Conservation (phyloP, 2,329 filamentous ascomycete species). For the Colletotrichum sp. region DNA sequence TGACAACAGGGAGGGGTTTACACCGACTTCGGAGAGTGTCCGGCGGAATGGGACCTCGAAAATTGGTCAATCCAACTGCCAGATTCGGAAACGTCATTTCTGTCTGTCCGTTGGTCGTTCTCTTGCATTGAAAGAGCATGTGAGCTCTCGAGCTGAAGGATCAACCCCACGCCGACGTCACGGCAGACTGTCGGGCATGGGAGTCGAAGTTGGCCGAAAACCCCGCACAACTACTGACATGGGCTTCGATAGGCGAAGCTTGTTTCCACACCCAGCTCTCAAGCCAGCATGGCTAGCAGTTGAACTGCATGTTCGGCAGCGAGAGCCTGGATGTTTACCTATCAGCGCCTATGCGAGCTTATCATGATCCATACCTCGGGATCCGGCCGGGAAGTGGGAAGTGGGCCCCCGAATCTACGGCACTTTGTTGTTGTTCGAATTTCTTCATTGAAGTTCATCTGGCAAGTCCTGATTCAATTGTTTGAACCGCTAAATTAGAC, state of each 20-base stretch:
- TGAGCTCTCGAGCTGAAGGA: background rate
- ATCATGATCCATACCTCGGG: background rate
- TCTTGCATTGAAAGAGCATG: background rate
- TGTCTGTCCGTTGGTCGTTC: background rate
- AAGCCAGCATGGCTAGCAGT: background rate
- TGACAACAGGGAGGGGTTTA: rapidly evolving
- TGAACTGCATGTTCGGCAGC: background rate
- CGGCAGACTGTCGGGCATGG: background rate
- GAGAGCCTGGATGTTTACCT: background rate
- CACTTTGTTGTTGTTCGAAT: background rate
- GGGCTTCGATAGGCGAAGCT: background rate
- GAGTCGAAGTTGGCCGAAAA: background rate
- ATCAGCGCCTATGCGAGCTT: background rate
- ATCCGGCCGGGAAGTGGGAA: background rate
- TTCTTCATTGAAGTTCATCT: background rate
- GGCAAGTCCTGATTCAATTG: background rate
- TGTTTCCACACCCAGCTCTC: background rate
- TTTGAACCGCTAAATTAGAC: rapidly evolving
- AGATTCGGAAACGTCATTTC: background rate
- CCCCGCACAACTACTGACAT: background rate
- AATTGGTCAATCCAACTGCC: background rate
- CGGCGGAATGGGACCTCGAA: background rate
- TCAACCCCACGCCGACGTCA: background rate
- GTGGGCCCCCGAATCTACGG: background rate
- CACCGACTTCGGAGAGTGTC: background rate